Evolutionary conservation across 768 basidiomycete species (phyloP).

Genomic region (Xerocomellus intermedius): DNA sequence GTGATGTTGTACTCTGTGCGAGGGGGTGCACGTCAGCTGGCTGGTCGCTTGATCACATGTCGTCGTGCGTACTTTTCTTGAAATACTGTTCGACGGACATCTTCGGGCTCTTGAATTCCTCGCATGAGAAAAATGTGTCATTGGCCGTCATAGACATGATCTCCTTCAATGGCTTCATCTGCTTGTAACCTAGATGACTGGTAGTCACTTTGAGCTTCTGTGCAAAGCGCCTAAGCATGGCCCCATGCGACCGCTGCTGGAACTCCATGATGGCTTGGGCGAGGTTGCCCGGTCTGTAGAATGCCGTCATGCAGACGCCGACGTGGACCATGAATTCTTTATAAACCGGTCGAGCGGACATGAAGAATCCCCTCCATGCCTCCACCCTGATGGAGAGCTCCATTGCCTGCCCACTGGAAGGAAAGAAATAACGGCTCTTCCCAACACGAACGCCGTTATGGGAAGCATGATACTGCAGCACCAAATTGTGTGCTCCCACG

Average conservation of each 20-base stretch:
- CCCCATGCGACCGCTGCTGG: constrained; percentile 37
- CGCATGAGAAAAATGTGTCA: constrained; percentile 52
- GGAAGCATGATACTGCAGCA: constrained; percentile 44
- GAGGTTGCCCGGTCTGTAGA: constrained; percentile 60
- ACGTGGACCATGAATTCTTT: constrained; percentile 54
- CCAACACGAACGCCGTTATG: constrained; percentile 47
- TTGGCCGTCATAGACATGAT: constrained; percentile 42
- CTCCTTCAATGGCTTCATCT: constrained; percentile 45
- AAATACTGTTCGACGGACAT: constrained; percentile 68
- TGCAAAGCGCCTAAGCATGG: constrained; percentile 46
- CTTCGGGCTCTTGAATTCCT: constrained; percentile 46
- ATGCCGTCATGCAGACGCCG: constrained; percentile 53
- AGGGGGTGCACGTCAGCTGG: constrained; percentile 4
- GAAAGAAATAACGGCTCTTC: constrained; percentile 52
- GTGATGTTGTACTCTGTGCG: constrained; percentile 57
- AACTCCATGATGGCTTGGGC: constrained; percentile 57
- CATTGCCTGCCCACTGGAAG: constrained; percentile 22
- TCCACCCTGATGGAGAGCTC: constrained; percentile 39
- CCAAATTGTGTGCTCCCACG: constrained; percentile 46
- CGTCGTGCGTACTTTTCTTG: constrained; percentile 45
- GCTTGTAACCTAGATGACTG: constrained; percentile 51
- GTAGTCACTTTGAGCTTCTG: constrained; percentile 59
- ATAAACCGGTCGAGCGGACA: constrained; percentile 48
- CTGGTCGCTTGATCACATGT: background rate
- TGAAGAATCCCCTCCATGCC: constrained; percentile 50